Percentiles rank a stretch among this genome's conserved stretches.
Conservation (phyloP, 495 filamentous ascomycete genomes). For the Eremomyces bilateralis region DNA sequence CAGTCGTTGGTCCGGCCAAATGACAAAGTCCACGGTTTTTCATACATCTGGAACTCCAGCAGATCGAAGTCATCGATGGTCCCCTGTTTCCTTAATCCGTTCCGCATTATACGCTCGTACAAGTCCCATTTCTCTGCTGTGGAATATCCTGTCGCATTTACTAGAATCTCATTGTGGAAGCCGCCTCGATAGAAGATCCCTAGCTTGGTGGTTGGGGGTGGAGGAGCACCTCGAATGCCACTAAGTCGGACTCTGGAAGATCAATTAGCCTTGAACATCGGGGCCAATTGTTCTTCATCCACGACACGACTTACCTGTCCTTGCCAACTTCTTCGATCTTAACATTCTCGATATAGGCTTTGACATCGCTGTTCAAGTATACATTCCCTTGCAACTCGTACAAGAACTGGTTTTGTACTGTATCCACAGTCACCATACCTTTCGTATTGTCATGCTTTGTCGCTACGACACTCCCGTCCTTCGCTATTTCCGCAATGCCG, state of each 20-base stretch:
- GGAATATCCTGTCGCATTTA: slow-evolving; percentile 2
- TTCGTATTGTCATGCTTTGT: slow-evolving; percentile 16
- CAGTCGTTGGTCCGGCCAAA: slow-evolving; percentile 9
- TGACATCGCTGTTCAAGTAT: slow-evolving; percentile 4
- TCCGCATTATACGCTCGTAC: not conserved
- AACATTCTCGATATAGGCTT: slow-evolving; percentile 1
- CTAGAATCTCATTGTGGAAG: not conserved
- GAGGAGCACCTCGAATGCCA: not conserved
- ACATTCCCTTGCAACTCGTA: slow-evolving; percentile 5
- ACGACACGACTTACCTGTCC: not conserved
- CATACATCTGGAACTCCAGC: slow-evolving; percentile 2
- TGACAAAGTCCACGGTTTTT: too few relatives aligned
- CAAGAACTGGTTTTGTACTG: slow-evolving; percentile 7
- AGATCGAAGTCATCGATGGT: not conserved
- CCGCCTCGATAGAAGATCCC: slow-evolving; percentile 2
- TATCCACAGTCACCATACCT: slow-evolving; percentile 12
- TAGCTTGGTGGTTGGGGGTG: not conserved
- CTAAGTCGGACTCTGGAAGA: not conserved
- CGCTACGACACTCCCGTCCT: slow-evolving; percentile 24
- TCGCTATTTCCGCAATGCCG: slow-evolving; percentile 34
- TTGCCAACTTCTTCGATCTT: slow-evolving; percentile 1
- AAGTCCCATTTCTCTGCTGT: slow-evolving; percentile 1
- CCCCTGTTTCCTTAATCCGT: not conserved
- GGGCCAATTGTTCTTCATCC: too few relatives aligned
- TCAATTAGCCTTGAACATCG: too few relatives aligned